These are phyloP conservation scores for Fusarium concolor DNA, from an alignment of 2,329 filamentous ascomycete species.

Conservation along the genomic window DNA sequence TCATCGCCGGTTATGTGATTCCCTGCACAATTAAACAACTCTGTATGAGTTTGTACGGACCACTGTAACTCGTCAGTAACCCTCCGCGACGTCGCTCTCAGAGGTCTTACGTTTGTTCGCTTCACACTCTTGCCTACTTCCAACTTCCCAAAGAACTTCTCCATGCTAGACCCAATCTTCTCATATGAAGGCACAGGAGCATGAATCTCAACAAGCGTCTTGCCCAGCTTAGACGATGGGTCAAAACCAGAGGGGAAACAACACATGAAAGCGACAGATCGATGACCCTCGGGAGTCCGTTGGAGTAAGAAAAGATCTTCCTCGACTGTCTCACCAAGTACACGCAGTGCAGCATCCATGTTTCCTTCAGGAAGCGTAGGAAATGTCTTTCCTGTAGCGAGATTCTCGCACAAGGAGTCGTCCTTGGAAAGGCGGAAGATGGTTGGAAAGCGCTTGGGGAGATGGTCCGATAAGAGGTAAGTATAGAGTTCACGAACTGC, in stretches of 20 bases:
- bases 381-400: constrained; percentile 50
- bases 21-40: constrained; percentile 31
- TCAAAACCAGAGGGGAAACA: constrained; percentile 62
- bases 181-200: constrained; percentile 62
- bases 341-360: constrained; percentile 13
- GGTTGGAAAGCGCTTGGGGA: constrained; percentile 61
- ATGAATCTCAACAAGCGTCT: constrained; percentile 59
- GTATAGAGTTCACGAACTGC: constrained; percentile 62
- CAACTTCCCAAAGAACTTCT: constrained; percentile 62
- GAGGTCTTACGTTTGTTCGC: constrained; percentile 58
- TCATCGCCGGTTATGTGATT: constrained; percentile 37
- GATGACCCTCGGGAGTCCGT: constrained; percentile 56
- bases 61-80: constrained; percentile 25
- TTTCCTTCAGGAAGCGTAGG: constrained; percentile 29
- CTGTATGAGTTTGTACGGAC: constrained; percentile 39
- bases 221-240: constrained; percentile 62
- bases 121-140: constrained; percentile 62
- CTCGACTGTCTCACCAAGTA: constrained; percentile 27
- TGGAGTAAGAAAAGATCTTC: constrained; percentile 60
- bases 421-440: constrained; percentile 57
- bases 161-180: constrained; percentile 67
- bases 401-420: constrained; percentile 53
- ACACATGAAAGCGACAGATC: constrained; percentile 58
- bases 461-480: constrained; percentile 59
- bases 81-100: accelerated